Conservation (phyloP, 129 eudicot genomes). For the Deinandra increscens region DNA sequence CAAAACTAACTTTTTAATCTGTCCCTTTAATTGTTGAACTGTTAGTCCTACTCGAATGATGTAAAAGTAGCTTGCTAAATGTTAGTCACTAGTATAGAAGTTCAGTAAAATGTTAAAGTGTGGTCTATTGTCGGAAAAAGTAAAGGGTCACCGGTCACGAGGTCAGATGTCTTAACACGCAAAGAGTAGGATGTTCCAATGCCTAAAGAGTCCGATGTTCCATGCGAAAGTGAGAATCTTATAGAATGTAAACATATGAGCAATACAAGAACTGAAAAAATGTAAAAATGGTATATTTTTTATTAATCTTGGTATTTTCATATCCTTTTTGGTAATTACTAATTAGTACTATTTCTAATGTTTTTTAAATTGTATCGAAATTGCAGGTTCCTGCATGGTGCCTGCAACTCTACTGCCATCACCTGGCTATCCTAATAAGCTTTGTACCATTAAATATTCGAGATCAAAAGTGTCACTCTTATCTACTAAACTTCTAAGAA, state of each 20-base stretch:
- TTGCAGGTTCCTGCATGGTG: slow-evolving; percentile 48
- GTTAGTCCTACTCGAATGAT: not conserved
- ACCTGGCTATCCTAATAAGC: slow-evolving; percentile 26
- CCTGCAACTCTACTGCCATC: slow-evolving; percentile 37
- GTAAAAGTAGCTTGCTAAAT: not conserved
- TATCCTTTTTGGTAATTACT: not conserved
- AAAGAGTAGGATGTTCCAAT: too few relatives aligned
- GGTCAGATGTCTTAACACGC: too few relatives aligned
- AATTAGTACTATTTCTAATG: not conserved
- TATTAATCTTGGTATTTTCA: not conserved
- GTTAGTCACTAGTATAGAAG: not conserved
- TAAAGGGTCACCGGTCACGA: not conserved
- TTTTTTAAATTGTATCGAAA: not conserved
- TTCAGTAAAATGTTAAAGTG: not conserved
- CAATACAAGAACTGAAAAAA: not conserved
- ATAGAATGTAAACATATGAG: not conserved
- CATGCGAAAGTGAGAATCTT: too few relatives aligned
- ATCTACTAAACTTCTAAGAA: slow-evolving; percentile 23
- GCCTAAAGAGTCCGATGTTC: too few relatives aligned
- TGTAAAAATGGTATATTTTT: not conserved
- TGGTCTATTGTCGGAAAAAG: not conserved
- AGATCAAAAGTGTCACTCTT: slow-evolving; percentile 25
- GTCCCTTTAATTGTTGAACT: not conserved
- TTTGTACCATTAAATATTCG: slow-evolving; percentile 17
- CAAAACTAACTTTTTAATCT: not conserved